A percentile compares a stretch with the other conserved stretches of the same genome.
Conservation (phyloP, 768 basidiomycete species). For the Pleurotus pulmonarius region DNA sequence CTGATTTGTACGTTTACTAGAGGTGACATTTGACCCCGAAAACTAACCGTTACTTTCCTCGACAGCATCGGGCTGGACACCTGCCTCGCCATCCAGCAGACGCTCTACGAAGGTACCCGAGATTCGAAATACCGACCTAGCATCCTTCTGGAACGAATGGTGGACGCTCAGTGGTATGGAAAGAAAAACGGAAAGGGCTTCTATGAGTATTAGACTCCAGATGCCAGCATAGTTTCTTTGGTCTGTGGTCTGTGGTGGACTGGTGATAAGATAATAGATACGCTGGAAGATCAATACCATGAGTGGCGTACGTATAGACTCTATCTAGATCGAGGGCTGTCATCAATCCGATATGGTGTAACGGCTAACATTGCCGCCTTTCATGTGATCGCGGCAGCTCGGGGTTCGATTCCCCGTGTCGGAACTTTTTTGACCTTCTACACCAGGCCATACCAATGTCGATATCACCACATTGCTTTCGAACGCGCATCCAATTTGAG, state of each 20-base stretch:
- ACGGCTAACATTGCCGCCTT: constrained; percentile 63
- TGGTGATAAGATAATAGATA: neutral
- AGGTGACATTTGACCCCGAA: neutral
- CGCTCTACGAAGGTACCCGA: constrained; percentile 81
- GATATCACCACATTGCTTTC: no score
- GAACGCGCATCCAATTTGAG: no score
- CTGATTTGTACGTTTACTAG: constrained; percentile 46
- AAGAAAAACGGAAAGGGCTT: constrained; percentile 93
- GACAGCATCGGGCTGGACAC: constrained; percentile 94
- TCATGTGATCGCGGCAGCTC: constrained; percentile 38
- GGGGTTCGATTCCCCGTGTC: constrained; percentile 38
- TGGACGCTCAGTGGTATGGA: constrained; percentile 92
- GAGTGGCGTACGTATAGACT: neutral
- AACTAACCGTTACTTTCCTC: neutral
- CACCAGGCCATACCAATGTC: no score
- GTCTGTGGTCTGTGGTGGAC: neutral
- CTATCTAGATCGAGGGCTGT: constrained; percentile 17
- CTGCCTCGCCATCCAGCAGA: constrained; percentile 89
- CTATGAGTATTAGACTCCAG: constrained; percentile 65
- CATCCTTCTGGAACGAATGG: constrained; percentile 90
- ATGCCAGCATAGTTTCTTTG: neutral
- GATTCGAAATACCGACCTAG: constrained; percentile 96
- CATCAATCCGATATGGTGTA: constrained; percentile 43
- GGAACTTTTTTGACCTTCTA: constrained; percentile 1
- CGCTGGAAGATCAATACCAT: neutral